Conservation (phyloP, 768 basidiomycete genomes). For the Rhodotorula kratochvilovae region DNA sequence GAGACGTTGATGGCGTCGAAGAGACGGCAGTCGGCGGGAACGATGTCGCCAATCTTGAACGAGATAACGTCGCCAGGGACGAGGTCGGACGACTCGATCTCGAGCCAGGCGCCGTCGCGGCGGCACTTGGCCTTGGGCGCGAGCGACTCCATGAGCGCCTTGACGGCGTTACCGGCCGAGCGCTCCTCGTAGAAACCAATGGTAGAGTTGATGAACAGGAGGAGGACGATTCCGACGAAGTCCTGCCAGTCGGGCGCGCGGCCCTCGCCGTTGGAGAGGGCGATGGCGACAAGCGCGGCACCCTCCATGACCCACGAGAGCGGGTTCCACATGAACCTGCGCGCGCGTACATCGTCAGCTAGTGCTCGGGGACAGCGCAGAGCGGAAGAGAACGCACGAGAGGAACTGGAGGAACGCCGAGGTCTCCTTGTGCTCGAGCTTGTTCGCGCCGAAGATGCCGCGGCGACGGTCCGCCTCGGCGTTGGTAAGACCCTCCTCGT, state of each 20-base stretch:
- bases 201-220: conserved; percentile 82
- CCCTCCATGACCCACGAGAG: conserved; percentile 99
- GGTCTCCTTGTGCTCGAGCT: conserved; percentile 82
- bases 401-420: conserved; percentile 69
- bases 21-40: conserved; percentile 95
- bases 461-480: conserved; percentile 79
- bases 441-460: conserved; percentile 93
- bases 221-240: conserved; percentile 89
- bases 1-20: conserved; percentile 95
- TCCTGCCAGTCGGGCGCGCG: conserved; percentile 92
- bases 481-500: conserved; percentile 66
- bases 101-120: conserved; percentile 75
- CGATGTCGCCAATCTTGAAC: conserved; percentile 99
- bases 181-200: conserved; percentile 99
- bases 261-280: conserved; percentile 82
- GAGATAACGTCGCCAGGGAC: conserved; percentile 94
- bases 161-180: conserved; percentile 96
- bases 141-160: conserved; percentile 98
- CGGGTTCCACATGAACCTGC: conserved; percentile 96
- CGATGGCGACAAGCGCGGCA: conserved; percentile 80
- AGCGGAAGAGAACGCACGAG: conserved; percentile 37
- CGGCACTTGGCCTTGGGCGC: conserved; percentile 95
- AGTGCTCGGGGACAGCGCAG: conserved; percentile 58
- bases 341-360: background rate
- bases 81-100: conserved; percentile 82